Percentiles rank a stretch among this genome's conserved stretches.
phyloP scores from a whole-genome alignment of 495 filamentous ascomycete species.

The Cairneyella variabilis region DNA sequence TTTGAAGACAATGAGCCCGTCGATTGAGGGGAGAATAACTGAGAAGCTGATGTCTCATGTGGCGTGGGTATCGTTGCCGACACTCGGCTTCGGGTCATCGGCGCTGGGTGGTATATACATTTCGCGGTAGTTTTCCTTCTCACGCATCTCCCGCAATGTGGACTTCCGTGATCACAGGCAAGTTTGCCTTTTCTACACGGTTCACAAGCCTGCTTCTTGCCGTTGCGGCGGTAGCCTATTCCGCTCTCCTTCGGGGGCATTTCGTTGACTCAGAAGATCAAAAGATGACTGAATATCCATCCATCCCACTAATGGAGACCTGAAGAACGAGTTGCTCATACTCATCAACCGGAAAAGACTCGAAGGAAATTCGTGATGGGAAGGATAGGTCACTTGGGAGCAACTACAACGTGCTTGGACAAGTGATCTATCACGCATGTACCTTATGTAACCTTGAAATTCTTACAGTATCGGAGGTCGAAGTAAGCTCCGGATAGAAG shows the following conservation, averaged over 20 bases:
- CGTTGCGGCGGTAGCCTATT: slow-evolving; percentile 39
- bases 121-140: slow-evolving; percentile 32
- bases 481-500: too few relatives aligned
- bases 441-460: too few relatives aligned
- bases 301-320: too few relatives aligned
- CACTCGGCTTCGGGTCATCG: slow-evolving; percentile 19
- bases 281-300: too few relatives aligned
- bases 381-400: too few relatives aligned
- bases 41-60: neutral
- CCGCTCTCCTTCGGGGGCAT: slow-evolving; percentile 6
- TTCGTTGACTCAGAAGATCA: neutral
- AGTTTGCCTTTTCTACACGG: slow-evolving; percentile 51
- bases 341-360: too few relatives aligned
- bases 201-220: slow-evolving; percentile 48
- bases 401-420: too few relatives aligned
- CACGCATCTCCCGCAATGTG: slow-evolving; percentile 41
- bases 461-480: too few relatives aligned
- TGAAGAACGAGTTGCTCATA: too few relatives aligned
- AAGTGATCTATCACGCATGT: too few relatives aligned
- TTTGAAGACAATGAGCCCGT: neutral
- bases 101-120: slow-evolving; percentile 27
- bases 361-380: too few relatives aligned
- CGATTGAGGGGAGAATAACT: neutral
- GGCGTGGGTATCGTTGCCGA: neutral
- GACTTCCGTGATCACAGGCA: slow-evolving; percentile 45